Evolutionary conservation across 192 early-diverging fungal species (phyloP), one percentile per base, ranked within the genome.

Genomic region (Haplosporangium gracile): DNA sequence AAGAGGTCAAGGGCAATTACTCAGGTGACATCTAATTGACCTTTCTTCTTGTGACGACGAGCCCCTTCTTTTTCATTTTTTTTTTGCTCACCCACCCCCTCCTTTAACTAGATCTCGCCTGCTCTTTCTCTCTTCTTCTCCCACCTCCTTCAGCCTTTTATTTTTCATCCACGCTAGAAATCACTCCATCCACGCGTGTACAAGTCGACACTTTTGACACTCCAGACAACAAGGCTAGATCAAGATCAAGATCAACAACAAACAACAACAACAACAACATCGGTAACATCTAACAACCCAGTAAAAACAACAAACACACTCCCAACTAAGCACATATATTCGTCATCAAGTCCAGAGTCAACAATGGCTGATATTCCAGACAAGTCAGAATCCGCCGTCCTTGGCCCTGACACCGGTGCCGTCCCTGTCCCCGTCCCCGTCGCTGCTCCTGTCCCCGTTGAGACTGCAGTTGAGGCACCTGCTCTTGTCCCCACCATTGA

Each of bases 321-420:
- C 36, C 5, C 55, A 45, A 38, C 74, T 42, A 18, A 20, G 16
- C 49, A 0, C 70, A 71, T 42, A 71, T 42, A 71, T 40, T 65
- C 60, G 60, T 65, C 60, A 65, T 65, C 60, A 65, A 32, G 60
- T 65, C 60, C 9, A 32, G 11, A 29, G 60, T 49, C 47, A 29
- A 72, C 72, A 7, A 76, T 82, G 81, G 49, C 81, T 6, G 75
- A 77, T 42, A 55, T 70, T n/a, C 9, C 80, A 24, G 70, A 76
- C 74, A 82, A 77, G 49, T 72, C 69, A 24, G 70, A 71, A 10
- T 29, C 38, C 20, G 36, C 40, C 22, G 43, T 36, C 47, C 15
- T 65, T n/a, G 43, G 34, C n/a, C 38, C 32, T 42, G 40, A 40
- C 70, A 71, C 26, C 40, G 70, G 24, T 42, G 22, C 34, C 38